phyloP scores from a whole-genome alignment of 495 filamentous ascomycete species.

The Niebla homalea region DNA sequence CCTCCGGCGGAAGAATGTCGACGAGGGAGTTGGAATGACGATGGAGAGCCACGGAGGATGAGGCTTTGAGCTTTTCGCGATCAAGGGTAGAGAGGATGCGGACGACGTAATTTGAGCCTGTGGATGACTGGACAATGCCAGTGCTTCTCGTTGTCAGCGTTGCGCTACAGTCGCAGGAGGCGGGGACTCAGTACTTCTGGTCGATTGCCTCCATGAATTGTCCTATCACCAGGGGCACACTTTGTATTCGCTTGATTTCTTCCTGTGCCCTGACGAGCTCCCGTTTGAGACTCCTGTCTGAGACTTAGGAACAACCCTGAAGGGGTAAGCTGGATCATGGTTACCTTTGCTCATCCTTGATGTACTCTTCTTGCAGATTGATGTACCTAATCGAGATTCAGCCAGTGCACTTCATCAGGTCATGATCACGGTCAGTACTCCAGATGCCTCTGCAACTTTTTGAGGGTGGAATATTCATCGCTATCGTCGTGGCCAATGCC shows the following conservation, averaged over 20 bases:
- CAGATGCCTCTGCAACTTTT: conserved; percentile 88
- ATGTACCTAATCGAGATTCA: conserved; percentile 59
- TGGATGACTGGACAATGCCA: conserved; percentile 95
- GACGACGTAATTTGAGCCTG: conserved; percentile 97
- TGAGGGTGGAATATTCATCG: conserved; percentile 90
- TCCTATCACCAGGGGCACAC: conserved; percentile 91
- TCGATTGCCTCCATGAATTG: conserved; percentile 99
- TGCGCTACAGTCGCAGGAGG: not conserved
- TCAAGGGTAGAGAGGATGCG: conserved; percentile 97
- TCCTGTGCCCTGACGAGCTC: conserved; percentile 96
- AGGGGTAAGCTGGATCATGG: too few relatives aligned
- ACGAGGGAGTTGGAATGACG: conserved; percentile 97
- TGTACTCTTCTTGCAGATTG: conserved; percentile 97
- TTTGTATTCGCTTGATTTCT: conserved; percentile 99
- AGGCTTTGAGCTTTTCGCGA: conserved; percentile 93
- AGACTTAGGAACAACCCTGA: not conserved
- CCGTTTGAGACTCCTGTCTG: conserved; percentile 74
- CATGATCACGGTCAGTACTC: conserved; percentile 44
- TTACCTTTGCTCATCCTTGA: conserved; percentile 98
- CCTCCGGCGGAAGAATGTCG: conserved; percentile 94
- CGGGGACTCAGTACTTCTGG: conserved; percentile 61
- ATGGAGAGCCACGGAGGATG: conserved; percentile 91
- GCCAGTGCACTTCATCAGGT: conserved; percentile 4
- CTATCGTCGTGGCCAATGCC: conserved; percentile 65
- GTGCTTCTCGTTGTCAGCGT: conserved; percentile 44